Conservation (phyloP, 1,139 yeast genomes). For the Blastobotrys aristatus region DNA sequence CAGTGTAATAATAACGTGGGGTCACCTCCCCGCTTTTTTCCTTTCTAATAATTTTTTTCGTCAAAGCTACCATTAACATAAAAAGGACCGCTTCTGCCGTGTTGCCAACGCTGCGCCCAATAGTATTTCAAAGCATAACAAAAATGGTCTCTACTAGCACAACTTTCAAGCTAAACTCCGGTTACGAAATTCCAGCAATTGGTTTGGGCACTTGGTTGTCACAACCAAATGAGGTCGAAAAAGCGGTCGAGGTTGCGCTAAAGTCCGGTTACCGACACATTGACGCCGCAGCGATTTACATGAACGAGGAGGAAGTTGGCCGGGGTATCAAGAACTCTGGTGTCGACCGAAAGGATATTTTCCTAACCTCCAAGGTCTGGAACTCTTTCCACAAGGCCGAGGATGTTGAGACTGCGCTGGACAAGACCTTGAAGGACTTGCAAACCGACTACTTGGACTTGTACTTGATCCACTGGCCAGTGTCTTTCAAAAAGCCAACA, state of each 20-base stretch:
- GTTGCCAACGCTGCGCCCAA: too few relatives aligned
- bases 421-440: constrained; percentile 52
- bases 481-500: constrained; percentile 31
- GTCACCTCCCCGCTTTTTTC: not conserved
- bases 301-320: constrained; percentile 55
- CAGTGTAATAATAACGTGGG: not conserved
- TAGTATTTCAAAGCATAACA: too few relatives aligned
- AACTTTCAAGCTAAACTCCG: constrained; percentile 33
- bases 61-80: not conserved
- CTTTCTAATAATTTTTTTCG: too few relatives aligned
- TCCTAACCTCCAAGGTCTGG: constrained; percentile 77
- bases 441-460: constrained; percentile 61
- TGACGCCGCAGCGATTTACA: constrained; percentile 57
- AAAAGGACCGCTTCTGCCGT: not conserved
- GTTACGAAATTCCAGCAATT: constrained; percentile 43
- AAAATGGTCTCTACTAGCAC: constrained; percentile 17
- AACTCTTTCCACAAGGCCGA: constrained; percentile 50
- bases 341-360: constrained; percentile 57
- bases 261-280: constrained; percentile 54
- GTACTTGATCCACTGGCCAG: constrained; percentile 40
- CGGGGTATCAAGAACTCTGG: constrained; percentile 33
- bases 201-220: constrained; percentile 64
- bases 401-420: constrained; percentile 50
- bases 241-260: constrained; percentile 35
- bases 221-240: constrained; percentile 36